Evolutionary conservation across 352 stramenopile genomes (phyloP).

Genomic region (Phytophthora pini): DNA sequence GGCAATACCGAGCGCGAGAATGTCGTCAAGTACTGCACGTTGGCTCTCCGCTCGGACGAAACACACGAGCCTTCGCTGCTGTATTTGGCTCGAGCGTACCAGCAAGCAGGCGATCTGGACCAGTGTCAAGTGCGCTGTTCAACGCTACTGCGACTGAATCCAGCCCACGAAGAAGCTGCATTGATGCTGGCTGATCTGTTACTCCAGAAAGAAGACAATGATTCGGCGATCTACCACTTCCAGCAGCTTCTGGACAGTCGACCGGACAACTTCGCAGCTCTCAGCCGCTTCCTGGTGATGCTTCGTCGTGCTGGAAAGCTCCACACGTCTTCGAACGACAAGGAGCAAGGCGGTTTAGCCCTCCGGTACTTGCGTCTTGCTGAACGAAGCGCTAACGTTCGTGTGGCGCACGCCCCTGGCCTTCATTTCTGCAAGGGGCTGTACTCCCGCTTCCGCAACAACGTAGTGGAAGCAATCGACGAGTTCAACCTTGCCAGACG

Average conservation of each 20-base stretch:
- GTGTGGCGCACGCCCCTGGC: slow-evolving; percentile 81
- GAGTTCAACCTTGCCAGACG: slow-evolving; percentile 90
- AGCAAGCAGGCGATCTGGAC: slow-evolving; percentile 80
- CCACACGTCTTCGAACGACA: slow-evolving; percentile 37
- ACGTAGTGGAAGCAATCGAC: slow-evolving; percentile 90
- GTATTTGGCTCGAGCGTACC: slow-evolving; percentile 75
- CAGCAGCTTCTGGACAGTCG: slow-evolving; percentile 89
- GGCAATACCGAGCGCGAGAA: slow-evolving; percentile 50
- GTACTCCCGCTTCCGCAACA: slow-evolving; percentile 91
- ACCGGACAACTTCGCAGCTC: slow-evolving; percentile 90
- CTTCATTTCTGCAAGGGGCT: slow-evolving; percentile 93
- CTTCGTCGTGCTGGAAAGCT: slow-evolving; percentile 88
- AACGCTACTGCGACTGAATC: slow-evolving; percentile 82
- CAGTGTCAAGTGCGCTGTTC: slow-evolving; percentile 89
- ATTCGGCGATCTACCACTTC: slow-evolving; percentile 90
- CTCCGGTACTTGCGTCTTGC: slow-evolving; percentile 85
- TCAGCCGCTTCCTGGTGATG: slow-evolving; percentile 90
- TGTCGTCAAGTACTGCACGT: slow-evolving; percentile 80
- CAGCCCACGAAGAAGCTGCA: slow-evolving; percentile 83
- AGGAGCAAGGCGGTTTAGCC: slow-evolving; percentile 38
- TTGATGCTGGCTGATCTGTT: slow-evolving; percentile 93
- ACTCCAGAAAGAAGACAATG: slow-evolving; percentile 90
- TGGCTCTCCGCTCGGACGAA: slow-evolving; percentile 80
- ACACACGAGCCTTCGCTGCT: slow-evolving; percentile 88
- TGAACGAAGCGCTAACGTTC: slow-evolving; percentile 63